Evolutionary conservation across 192 early-diverging fungal genomes (phyloP).

Genomic region (Martensiomyces pterosporus): DNA sequence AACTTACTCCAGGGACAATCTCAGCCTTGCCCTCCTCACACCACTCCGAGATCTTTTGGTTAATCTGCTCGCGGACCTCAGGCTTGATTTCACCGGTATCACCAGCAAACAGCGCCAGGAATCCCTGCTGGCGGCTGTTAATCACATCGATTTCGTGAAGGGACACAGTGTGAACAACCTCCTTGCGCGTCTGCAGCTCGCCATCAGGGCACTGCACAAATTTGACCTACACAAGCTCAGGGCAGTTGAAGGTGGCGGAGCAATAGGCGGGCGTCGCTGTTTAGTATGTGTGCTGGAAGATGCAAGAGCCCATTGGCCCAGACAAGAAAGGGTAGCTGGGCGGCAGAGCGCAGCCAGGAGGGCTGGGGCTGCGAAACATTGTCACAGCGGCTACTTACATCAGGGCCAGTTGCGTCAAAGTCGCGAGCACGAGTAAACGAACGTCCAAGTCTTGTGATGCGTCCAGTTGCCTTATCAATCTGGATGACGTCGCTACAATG

Average conservation of each 20-base stretch:
- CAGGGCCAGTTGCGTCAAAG: slow-evolving; percentile 97
- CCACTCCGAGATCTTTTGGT: slow-evolving; percentile 94
- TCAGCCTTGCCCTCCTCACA: slow-evolving; percentile 98
- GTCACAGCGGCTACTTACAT: slow-evolving; percentile 48
- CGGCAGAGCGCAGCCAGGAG: no score
- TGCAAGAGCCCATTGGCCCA: no score
- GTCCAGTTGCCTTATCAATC: slow-evolving; percentile 96
- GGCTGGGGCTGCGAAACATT: slow-evolving; percentile 3
- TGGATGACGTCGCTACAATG: slow-evolving; percentile 78
- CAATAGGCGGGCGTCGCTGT: neutral
- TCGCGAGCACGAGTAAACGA: slow-evolving; percentile 95
- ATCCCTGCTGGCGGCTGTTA: slow-evolving; percentile 95
- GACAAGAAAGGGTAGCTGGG: no score
- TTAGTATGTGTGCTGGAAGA: no score
- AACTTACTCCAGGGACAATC: slow-evolving; percentile 85
- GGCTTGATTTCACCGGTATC: slow-evolving; percentile 98
- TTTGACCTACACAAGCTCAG: no score
- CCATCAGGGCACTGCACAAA: slow-evolving; percentile 99
- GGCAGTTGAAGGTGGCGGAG: slow-evolving; percentile 15
- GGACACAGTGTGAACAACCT: slow-evolving; percentile 97
- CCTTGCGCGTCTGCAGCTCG: slow-evolving; percentile 95
- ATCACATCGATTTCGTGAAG: slow-evolving; percentile 99
- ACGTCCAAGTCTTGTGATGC: slow-evolving; percentile 92
- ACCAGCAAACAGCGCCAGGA: slow-evolving; percentile 94
- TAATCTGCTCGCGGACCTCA: slow-evolving; percentile 97